phyloP scores from a whole-genome alignment of 1,284 basidiomycete genomes.

The Rugosomyces carneus region DNA sequence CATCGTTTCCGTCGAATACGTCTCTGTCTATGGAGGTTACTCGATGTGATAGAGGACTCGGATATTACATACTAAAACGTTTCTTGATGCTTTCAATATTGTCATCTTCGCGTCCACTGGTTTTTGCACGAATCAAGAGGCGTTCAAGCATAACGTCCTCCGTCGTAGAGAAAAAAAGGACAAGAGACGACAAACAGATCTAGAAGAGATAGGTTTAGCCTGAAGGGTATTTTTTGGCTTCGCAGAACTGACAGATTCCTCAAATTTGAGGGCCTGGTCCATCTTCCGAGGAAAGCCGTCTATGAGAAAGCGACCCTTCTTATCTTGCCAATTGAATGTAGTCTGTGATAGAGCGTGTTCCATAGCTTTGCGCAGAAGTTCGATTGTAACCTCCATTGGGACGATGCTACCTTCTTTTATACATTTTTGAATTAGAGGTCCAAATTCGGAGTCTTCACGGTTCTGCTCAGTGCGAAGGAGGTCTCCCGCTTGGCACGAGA shows the following conservation, averaged over 20 bases:
- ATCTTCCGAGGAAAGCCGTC: conserved; percentile 99
- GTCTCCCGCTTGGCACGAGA: conserved; percentile 71
- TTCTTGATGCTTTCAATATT: conserved; percentile 96
- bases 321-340: conserved; percentile 61
- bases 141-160: conserved; percentile 87
- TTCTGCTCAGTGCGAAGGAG: conserved; percentile 92
- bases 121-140: conserved; percentile 87
- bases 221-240: neutral
- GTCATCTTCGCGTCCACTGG: conserved; percentile 93
- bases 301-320: conserved; percentile 85
- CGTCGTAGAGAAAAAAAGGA: conserved; percentile 88
- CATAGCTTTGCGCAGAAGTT: conserved; percentile 95
- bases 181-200: conserved; percentile 78
- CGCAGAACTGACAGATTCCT: conserved; percentile 62
- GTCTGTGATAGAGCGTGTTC: conserved; percentile 47
- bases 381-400: conserved; percentile 95
- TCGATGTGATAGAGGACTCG: neutral
- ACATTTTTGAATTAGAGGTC: conserved; percentile 81
- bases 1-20: conserved; percentile 91
- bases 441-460: conserved; percentile 81
- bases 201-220: conserved; percentile 23
- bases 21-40: conserved; percentile 43
- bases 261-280: conserved; percentile 96
- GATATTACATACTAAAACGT: conserved; percentile 71
- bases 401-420: conserved; percentile 95